Percentiles rank a stretch among this genome's conserved stretches.
These are phyloP conservation scores for Panicum miliaceum DNA, from an alignment of 176 grass and related monocot species.

Conservation along the genomic window DNA sequence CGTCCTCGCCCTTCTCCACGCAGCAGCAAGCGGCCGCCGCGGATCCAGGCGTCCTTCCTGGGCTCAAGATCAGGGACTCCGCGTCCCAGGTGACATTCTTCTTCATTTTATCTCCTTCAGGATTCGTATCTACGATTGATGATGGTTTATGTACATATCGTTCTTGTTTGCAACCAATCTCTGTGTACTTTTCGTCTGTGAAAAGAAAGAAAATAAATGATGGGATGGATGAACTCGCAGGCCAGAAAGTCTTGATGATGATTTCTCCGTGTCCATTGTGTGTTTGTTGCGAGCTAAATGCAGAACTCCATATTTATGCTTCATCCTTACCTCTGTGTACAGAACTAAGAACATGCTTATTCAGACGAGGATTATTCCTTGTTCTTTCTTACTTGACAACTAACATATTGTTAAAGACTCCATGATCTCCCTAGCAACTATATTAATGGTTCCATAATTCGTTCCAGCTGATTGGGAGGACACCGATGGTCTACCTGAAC, in stretches of 20 bases:
- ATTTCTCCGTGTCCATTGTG: no score
- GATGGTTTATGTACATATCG: no score
- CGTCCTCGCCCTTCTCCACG: constrained; percentile 50
- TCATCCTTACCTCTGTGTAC: not conserved
- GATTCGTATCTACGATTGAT: not conserved
- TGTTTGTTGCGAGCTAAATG: not conserved
- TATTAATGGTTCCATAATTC: not conserved
- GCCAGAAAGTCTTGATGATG: no score
- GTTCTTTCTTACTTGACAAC: not conserved
- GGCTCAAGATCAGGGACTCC: constrained; percentile 57
- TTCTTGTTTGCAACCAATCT: not conserved
- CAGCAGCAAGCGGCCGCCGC: constrained; percentile 27
- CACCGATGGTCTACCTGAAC: constrained; percentile 92
- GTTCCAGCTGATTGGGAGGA: constrained; percentile 80
- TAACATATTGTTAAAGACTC: not conserved
- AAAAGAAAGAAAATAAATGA: no score
- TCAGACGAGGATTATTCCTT: no score
- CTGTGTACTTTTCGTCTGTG: not conserved
- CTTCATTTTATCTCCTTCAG: no score
- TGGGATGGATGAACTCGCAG: no score
- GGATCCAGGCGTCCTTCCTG: constrained; percentile 44
- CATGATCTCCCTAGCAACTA: not conserved
- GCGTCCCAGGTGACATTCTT: constrained; percentile 54
- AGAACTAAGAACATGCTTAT: no score
- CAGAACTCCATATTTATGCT: not conserved